phyloP scores from a whole-genome alignment of 768 basidiomycete species.

The Rhodotorula toruloides region DNA sequence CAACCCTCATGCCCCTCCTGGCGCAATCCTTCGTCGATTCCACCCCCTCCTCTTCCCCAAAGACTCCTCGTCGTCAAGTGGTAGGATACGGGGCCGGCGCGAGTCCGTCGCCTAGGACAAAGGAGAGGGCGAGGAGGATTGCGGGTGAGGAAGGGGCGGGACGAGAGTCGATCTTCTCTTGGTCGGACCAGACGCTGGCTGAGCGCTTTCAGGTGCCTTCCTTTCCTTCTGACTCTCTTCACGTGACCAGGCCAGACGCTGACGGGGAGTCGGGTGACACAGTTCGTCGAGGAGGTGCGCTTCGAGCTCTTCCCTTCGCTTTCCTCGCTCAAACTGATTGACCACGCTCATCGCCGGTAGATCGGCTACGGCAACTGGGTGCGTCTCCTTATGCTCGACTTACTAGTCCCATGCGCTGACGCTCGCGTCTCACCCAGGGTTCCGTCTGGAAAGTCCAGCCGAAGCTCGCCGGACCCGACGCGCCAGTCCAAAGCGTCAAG shows the following conservation, averaged over 20 bases:
- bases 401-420: constrained; percentile 26
- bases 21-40: constrained; percentile 28
- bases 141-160: neutral
- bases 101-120: constrained; percentile 3
- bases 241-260: too few species aligned
- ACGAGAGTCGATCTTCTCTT: constrained; percentile 58
- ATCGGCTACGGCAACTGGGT: constrained; percentile 89
- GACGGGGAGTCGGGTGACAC: too few species aligned
- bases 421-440: constrained; percentile 52
- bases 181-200: constrained; percentile 66
- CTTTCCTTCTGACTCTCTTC: constrained; percentile 50
- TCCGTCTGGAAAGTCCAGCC: constrained; percentile 46
- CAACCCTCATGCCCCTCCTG: constrained; percentile 21
- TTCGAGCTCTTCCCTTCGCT: neutral
- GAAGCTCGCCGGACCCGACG: constrained; percentile 36
- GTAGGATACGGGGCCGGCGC: too few species aligned
- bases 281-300: constrained; percentile 37
- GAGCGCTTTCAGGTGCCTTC: constrained; percentile 67
- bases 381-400: neutral
- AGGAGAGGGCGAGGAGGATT: neutral
- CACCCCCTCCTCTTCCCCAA: too few species aligned
- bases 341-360: constrained; percentile 47
- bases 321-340: constrained; percentile 12
- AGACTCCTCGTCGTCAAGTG: too few species aligned
- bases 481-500: constrained; percentile 56